phyloP scores from a whole-genome alignment of 2,329 filamentous ascomycete genomes.

The Sphaceloma murrayae region DNA sequence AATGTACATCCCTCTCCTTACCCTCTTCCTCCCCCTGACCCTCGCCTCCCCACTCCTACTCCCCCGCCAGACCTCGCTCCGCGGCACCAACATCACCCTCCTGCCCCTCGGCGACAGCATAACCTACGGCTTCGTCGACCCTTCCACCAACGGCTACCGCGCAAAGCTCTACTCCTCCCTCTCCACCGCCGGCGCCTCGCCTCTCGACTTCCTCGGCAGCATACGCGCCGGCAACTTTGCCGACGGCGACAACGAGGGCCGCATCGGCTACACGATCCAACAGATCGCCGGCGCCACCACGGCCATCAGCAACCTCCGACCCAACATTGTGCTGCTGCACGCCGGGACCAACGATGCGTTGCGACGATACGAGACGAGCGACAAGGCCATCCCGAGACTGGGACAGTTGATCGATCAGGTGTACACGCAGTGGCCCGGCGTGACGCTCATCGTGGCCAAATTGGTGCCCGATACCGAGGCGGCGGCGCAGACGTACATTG shows the following conservation, averaged over 20 bases:
- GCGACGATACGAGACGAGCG: constrained; percentile 4
- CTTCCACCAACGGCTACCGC: constrained; percentile 34
- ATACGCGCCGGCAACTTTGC: constrained; percentile 27
- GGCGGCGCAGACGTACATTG: constrained; percentile 11
- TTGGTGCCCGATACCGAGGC: constrained; percentile 6
- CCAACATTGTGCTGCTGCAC: constrained; percentile 25
- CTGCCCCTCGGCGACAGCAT: constrained; percentile 16
- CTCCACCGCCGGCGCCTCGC: constrained; percentile 18
- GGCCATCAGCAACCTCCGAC: constrained; percentile 20
- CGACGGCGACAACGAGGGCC: constrained; percentile 30
- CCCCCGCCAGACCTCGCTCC: neutral
- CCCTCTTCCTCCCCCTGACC: no score
- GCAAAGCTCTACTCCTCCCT: constrained; percentile 24
- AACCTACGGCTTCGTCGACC: constrained; percentile 27
- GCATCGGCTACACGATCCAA: constrained; percentile 27
- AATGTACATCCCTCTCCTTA: no score
- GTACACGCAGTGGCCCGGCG: constrained; percentile 8
- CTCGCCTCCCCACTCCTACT: constrained; percentile 7
- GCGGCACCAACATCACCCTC: constrained; percentile 13
- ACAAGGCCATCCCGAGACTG: constrained; percentile 4
- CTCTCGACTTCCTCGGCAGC: constrained; percentile 28
- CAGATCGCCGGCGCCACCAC: constrained; percentile 23
- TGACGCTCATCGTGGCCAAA: neutral
- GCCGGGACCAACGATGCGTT: constrained; percentile 24
- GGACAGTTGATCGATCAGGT: constrained; percentile 4